Percentiles rank a stretch among this genome's conserved stretches.
These are phyloP conservation scores for Ampelocalamus luodianensis DNA, from an alignment of 176 grass and related monocot species.

Conservation along the genomic window DNA sequence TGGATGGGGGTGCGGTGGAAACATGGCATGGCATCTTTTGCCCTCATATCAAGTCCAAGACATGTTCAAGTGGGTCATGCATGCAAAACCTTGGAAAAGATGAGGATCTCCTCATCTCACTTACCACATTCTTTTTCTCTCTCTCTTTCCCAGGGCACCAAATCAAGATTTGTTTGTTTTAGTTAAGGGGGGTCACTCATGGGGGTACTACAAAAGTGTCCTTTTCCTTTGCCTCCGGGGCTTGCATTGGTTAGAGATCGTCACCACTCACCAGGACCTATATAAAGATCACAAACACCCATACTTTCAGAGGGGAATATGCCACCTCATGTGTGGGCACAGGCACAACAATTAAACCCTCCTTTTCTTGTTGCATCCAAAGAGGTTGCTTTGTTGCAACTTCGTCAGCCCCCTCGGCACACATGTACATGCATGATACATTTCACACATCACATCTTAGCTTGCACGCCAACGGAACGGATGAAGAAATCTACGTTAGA, in stretches of 20 bases:
- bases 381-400: slow-evolving; percentile 37
- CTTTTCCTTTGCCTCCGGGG: slow-evolving; percentile 45
- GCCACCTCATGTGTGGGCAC: slow-evolving; percentile 39
- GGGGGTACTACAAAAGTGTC: slow-evolving; percentile 17
- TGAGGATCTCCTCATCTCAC: slow-evolving; percentile 27
- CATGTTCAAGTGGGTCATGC: slow-evolving; percentile 44
- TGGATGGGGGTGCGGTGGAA: neutral
- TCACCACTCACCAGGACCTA: neutral
- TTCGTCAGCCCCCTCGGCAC: neutral
- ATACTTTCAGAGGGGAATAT: slow-evolving; percentile 30
- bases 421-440: slow-evolving; percentile 27
- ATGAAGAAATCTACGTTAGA: slow-evolving; percentile 29
- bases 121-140: neutral
- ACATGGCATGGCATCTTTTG: slow-evolving; percentile 12
- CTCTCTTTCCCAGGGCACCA: slow-evolving; percentile 21
- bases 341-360: neutral
- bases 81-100: slow-evolving; percentile 44
- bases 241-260: slow-evolving; percentile 31
- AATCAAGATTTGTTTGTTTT: slow-evolving; percentile 45
- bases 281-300: slow-evolving; percentile 21
- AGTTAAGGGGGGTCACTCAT: neutral
- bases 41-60: slow-evolving; percentile 20
- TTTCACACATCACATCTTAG: slow-evolving; percentile 19
- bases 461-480: slow-evolving; percentile 41
- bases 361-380: neutral